Base-by-base conservation (phyloP, 805 yeast genomes). In the Brettanomyces custersianus region DNA sequence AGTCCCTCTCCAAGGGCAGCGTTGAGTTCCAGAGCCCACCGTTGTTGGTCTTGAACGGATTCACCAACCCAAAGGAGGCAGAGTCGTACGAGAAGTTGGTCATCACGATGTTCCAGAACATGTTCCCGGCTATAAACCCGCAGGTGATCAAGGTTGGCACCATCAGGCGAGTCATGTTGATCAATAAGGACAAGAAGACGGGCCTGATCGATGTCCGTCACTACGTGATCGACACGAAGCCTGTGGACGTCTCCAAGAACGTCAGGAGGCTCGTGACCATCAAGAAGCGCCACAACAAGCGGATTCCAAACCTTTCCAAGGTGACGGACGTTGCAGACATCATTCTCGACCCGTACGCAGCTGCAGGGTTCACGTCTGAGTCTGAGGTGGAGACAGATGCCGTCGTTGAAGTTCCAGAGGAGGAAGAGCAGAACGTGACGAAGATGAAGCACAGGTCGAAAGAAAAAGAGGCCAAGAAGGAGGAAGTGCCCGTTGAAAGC, bases 91-190 rank as follows among this genome's bases (percentile, higher is more conserved):
- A 90, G 56, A 84, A 86, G 49, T 68, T 90, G 42, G 57, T 87
- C 38, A 76, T 94, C 21, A 84, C 96, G 4, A 77, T 87, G 65
- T 85, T 92, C 63, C 98, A 92, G 61, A 87, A 86, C 62, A 77
- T 92, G 75, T 85, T 90, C 58, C 99, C 98, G 5, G 85, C 98
- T 16, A 80, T 92, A 45, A 80, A 86, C 40, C 96, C 96, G 3
- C 85, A 85, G 45, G 62, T 66, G 39, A 82, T 94, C 15, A 77
- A 77, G 45, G 79, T 92, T 23, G 63, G 66, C 31, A 65, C 81
- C 1, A 87, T 92, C 36, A 80, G 77, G 49, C 71, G 98, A 51
- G 97, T 92, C 16, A 63, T 92, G 49, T 70, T 92, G 73, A 62
- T 92, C 38, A 80, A 81, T 55, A 82, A 78, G 51, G 81, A 78